A percentile compares a stretch with the other conserved stretches of the same genome.
Conservation (phyloP, 1,139 yeast species). For the Debaryomyces subglobosus region DNA sequence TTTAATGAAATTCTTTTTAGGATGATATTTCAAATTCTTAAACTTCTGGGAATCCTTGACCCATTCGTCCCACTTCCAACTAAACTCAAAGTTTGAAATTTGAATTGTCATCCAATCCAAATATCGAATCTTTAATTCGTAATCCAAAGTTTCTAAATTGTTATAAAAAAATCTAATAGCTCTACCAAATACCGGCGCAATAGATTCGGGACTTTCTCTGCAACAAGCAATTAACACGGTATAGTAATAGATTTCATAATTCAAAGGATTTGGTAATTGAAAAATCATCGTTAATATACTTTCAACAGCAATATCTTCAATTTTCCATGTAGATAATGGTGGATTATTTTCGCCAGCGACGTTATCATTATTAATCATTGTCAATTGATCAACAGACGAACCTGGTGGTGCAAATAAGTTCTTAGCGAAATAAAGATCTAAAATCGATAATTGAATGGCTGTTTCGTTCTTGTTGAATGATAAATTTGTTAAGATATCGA, state of each 20-base stretch:
- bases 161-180: constrained; percentile 85
- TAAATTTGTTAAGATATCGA: constrained; percentile 75
- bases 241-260: constrained; percentile 78
- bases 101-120: constrained; percentile 95
- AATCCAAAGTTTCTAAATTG: constrained; percentile 68
- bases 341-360: constrained; percentile 47
- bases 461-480: constrained; percentile 91
- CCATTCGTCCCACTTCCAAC: constrained; percentile 99
- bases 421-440: constrained; percentile 73
- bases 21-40: constrained; percentile 54
- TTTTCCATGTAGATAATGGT: constrained; percentile 74
- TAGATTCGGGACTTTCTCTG: constrained; percentile 81
- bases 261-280: constrained; percentile 68
- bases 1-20: constrained; percentile 71
- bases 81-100: constrained; percentile 88
- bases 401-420: constrained; percentile 83
- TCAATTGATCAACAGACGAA: constrained; percentile 73
- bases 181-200: constrained; percentile 95
- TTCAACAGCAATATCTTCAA: constrained; percentile 89
- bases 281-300: constrained; percentile 78
- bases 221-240: constrained; percentile 90
- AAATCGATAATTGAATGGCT: constrained; percentile 75
- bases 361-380: constrained; percentile 40
- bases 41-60: constrained; percentile 52
- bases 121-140: constrained; percentile 71